Conservation (phyloP, 371 early-diverging fungal species). For the Lichtheimia corymbifera region DNA sequence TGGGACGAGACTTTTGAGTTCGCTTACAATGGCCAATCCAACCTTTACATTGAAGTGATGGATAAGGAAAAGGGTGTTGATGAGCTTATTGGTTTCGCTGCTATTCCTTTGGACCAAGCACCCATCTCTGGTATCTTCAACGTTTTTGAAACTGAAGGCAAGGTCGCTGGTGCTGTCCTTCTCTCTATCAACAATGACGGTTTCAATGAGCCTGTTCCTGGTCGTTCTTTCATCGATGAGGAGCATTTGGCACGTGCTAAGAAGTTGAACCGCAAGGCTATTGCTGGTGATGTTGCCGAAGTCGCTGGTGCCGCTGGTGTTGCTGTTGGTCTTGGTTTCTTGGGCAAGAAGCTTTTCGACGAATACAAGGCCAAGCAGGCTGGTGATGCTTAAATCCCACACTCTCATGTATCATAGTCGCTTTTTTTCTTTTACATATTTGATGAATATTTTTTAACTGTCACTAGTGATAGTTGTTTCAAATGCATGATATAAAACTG, state of each 20-base stretch:
- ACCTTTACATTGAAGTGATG: conserved; percentile 57
- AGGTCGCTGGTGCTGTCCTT: conserved; percentile 46
- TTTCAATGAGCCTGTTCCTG: conserved; percentile 28
- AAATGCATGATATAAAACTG: conserved; percentile 3
- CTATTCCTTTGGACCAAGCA: conserved; percentile 60
- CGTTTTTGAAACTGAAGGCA: conserved; percentile 44
- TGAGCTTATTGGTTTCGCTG: conserved; percentile 57
- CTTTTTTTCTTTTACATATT: background rate
- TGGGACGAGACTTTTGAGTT: conserved; percentile 58
- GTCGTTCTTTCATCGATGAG: conserved; percentile 47
- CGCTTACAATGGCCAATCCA: conserved; percentile 44
- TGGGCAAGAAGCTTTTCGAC: conserved; percentile 50
- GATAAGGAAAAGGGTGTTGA: conserved; percentile 51
- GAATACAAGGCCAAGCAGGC: conserved; percentile 36
- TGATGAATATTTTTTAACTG: background rate
- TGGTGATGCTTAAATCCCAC: conserved; percentile 18
- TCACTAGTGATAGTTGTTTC: conserved; percentile 7
- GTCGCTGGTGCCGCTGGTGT: conserved; percentile 46
- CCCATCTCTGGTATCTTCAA: conserved; percentile 52
- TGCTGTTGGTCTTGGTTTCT: conserved; percentile 49
- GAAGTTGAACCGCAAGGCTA: conserved; percentile 42
- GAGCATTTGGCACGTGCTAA: conserved; percentile 49
- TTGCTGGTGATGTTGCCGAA: conserved; percentile 45
- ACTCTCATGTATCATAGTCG: conserved; percentile 2
- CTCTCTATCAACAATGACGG: conserved; percentile 32